Evolutionary conservation across 2,329 filamentous ascomycete species (phyloP).

Genomic region (Pyricularia grisea): DNA sequence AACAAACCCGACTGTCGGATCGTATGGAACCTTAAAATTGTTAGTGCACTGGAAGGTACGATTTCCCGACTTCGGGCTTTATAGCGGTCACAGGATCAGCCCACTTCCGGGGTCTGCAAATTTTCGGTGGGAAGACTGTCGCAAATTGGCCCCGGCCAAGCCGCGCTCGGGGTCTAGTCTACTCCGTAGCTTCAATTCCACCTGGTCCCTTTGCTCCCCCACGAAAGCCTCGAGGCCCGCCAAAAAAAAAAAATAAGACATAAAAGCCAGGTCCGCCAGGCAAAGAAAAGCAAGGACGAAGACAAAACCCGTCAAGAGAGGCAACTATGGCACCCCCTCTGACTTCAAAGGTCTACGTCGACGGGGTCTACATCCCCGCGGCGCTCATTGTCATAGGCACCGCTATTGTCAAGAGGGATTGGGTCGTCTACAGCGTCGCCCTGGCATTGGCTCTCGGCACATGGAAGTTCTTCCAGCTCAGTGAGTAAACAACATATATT

Average conservation of each 20-base stretch:
- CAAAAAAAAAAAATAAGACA: neutral
- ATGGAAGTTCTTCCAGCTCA: constrained; percentile 61
- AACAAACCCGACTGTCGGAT: neutral
- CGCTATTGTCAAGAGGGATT: constrained; percentile 70
- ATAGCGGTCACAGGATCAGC: neutral
- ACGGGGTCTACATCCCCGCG: constrained; percentile 79
- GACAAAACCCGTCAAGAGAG: neutral
- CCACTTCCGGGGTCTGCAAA: neutral
- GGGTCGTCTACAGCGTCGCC: constrained; percentile 59
- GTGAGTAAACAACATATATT: constrained; percentile 41
- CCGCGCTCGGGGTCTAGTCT: neutral
- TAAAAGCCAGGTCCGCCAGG: neutral
- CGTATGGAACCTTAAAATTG: neutral
- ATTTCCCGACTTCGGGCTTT: neutral
- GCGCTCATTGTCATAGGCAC: constrained; percentile 67
- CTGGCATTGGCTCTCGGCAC: constrained; percentile 57
- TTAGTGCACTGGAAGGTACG: neutral
- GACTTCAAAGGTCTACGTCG: constrained; percentile 55
- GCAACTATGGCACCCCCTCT: constrained; percentile 30
- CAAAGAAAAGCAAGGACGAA: neutral
- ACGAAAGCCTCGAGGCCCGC: neutral
- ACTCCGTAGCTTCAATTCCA: neutral
- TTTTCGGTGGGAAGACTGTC: neutral
- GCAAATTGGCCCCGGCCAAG: neutral
- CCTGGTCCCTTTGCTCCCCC: neutral